Conservation (phyloP, 306 rosid species). For the Glycyrrhiza uralensis region DNA sequence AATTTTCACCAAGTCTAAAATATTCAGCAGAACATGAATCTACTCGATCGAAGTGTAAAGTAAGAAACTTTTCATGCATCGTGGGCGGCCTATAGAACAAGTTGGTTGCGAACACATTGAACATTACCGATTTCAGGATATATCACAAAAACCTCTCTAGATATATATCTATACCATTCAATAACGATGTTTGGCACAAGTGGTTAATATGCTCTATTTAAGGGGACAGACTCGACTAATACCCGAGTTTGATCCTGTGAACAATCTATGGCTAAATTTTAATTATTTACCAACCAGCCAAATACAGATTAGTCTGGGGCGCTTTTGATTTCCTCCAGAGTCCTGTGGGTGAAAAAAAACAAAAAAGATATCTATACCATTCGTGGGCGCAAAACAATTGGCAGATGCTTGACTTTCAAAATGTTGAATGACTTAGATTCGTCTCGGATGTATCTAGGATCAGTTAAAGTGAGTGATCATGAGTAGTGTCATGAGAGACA, state of each 20-base stretch:
- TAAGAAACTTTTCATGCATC: constrained; percentile 13
- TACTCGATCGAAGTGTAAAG: constrained; percentile 1
- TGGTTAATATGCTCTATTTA: too few species aligned
- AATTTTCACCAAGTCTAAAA: too few species aligned
- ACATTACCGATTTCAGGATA: background rate
- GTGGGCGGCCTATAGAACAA: constrained; percentile 31
- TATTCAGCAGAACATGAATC: background rate
- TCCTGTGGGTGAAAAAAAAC: too few species aligned
- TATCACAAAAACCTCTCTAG: background rate
- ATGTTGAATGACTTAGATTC: constrained; percentile 26
- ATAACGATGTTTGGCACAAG: too few species aligned
- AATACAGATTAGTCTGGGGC: too few species aligned
- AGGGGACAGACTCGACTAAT: too few species aligned
- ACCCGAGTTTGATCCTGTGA: too few species aligned
- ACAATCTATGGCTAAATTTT: too few species aligned
- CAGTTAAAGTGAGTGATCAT: background rate
- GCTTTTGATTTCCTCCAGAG: too few species aligned
- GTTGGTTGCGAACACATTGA: background rate
- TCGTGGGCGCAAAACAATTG: constrained; percentile 9
- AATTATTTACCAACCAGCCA: too few species aligned
- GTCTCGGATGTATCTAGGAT: background rate
- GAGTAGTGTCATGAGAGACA: background rate
- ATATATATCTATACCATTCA: background rate
- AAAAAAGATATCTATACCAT: background rate
- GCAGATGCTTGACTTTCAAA: constrained; percentile 34